Evolutionary conservation across 2,329 filamentous ascomycete species (phyloP).

Genomic region (Dothistroma pini): DNA sequence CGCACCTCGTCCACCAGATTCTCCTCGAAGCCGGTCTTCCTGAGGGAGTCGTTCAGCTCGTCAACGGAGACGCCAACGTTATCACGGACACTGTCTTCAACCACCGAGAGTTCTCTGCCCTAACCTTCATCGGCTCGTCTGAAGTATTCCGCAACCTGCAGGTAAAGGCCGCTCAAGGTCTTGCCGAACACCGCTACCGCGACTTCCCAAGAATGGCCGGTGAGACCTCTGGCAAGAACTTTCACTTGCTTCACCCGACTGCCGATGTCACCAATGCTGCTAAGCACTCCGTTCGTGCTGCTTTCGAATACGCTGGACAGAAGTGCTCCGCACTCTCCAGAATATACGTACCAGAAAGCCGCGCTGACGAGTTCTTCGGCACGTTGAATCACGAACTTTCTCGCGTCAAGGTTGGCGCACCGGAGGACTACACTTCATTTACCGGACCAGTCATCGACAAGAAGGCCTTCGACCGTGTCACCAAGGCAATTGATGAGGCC

Average conservation of each 20-base stretch:
- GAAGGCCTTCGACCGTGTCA: conserved; percentile 73
- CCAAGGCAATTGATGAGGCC: conserved; percentile 68
- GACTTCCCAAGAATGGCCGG: conserved; percentile 84
- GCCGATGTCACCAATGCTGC: conserved; percentile 75
- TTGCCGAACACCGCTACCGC: conserved; percentile 74
- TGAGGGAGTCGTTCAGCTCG: conserved; percentile 82
- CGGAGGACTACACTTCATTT: conserved; percentile 70
- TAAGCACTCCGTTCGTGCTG: conserved; percentile 75
- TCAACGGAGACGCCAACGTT: conserved; percentile 79
- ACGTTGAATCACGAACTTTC: conserved; percentile 62
- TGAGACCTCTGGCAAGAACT: conserved; percentile 90
- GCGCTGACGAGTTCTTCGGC: conserved; percentile 67
- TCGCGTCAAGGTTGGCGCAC: conserved; percentile 65
- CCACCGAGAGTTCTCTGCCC: conserved; percentile 74
- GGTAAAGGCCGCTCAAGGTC: conserved; percentile 74
- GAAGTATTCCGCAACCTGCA: conserved; percentile 84
- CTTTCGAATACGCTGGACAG: conserved; percentile 86
- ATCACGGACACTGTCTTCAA: conserved; percentile 72
- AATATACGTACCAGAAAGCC: conserved; percentile 68
- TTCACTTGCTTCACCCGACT: conserved; percentile 73
- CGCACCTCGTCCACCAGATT: conserved; percentile 84
- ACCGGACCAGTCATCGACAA: conserved; percentile 82
- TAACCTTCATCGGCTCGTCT: conserved; percentile 92
- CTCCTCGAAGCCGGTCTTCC: conserved; percentile 88
- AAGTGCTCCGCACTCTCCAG: conserved; percentile 84